Base-by-base conservation (phyloP, 2,329 filamentous ascomycete genomes). In the Hyphodiscus sp. region DNA sequence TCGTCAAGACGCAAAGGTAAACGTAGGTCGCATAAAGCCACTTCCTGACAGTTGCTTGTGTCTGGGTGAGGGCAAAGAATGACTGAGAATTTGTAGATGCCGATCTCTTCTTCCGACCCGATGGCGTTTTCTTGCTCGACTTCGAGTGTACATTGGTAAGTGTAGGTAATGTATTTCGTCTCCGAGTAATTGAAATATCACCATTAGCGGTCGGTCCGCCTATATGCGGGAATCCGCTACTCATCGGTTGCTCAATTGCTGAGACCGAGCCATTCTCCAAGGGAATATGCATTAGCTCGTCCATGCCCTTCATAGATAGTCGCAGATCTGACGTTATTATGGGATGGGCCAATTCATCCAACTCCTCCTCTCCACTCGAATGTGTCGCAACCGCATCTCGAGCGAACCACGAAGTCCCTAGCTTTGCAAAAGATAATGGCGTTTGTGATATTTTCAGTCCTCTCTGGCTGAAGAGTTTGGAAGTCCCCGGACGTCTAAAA, bases 1-100 rank as follows among this genome's bases (percentile, higher is more conserved):
- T 80, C 0, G 74, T 64, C 9, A 85, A 50, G 8, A 95, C 81
- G 47, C 82, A 79, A 0, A 76, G 55, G 68, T 96, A 96, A 18
- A 91, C 83, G 65, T 89, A 94, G 0, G 74, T 69, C 2, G 94
- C 90, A 67, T 96, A 97, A 0, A 87, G 61, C 86, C 89, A 95
- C 69, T 91, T 95, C 42, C 90, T 80, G 11, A 83, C 67, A 5
- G 77, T 75, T 1, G 91, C 91, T 73, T 97, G 88, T 15, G 79
- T 76, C 33, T 87, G 80, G 0, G 92, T 96, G 47, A 97, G 77
- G 2, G 86, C 83, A 58, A 95, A 81, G 65, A 91, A 95, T 0
- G 88, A 82, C 26, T 86, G 81, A 30, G 89, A 70, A 30, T 79
- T 83, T 13, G 79, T 75, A 1, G 86, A 85, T 49, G 82, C 77